phyloP scores from a whole-genome alignment of 2,329 filamentous ascomycete genomes.

The Apiospora saccharicola region DNA sequence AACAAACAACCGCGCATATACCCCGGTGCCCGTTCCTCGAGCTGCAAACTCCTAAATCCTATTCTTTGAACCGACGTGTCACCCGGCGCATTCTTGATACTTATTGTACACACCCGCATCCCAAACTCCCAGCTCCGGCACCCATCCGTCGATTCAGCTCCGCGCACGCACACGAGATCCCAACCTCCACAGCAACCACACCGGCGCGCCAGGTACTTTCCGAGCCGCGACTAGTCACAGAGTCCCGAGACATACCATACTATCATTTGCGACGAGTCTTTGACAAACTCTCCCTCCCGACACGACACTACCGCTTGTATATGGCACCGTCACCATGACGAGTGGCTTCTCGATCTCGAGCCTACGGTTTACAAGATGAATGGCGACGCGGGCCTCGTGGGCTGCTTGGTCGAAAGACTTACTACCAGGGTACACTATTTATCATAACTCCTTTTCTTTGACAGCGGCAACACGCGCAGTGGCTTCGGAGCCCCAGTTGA shows the following conservation, averaged over 20 bases:
- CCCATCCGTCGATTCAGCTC: slow-evolving; percentile 1
- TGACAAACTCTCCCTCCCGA: slow-evolving; percentile 10
- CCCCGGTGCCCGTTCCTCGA: not conserved
- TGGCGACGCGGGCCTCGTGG: slow-evolving; percentile 65
- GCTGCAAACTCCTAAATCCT: not conserved
- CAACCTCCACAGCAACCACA: not conserved
- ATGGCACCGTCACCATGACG: slow-evolving; percentile 46
- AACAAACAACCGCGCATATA: slow-evolving; percentile 4
- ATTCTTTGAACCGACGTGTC: not conserved
- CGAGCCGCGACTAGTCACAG: not conserved
- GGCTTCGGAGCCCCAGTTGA: not conserved
- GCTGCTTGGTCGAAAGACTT: slow-evolving; percentile 68
- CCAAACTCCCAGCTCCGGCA: slow-evolving; percentile 4
- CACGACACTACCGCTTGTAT: slow-evolving; percentile 18
- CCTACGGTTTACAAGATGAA: slow-evolving; percentile 57
- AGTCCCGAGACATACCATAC: not conserved
- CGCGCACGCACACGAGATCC: slow-evolving; percentile 12
- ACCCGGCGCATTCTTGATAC: slow-evolving; percentile 10
- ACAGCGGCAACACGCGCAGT: not conserved
- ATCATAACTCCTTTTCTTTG: slow-evolving; percentile 25
- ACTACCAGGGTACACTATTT: slow-evolving; percentile 61
- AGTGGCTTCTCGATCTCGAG: slow-evolving; percentile 39
- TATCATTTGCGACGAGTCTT: slow-evolving; percentile 18
- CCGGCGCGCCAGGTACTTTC: not conserved
- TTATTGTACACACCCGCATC: not conserved